Evolutionary conservation across 1,139 yeast genomes (phyloP).

Genomic region (Taphrina populina): DNA sequence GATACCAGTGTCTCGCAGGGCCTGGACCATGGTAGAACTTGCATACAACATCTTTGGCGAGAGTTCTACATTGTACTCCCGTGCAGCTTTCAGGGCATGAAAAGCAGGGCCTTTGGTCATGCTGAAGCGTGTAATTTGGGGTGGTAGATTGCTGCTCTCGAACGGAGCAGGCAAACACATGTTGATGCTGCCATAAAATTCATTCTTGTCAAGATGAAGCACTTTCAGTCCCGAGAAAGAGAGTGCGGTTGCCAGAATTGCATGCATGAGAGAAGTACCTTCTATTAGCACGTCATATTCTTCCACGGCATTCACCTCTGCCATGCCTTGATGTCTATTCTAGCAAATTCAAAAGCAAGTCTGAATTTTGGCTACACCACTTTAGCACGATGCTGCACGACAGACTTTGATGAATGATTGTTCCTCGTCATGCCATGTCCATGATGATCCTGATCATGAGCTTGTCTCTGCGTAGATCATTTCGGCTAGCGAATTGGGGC

Average conservation of each 20-base stretch:
- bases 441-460: too few species aligned
- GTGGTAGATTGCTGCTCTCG: slow-evolving; percentile 30
- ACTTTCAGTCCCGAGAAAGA: not conserved
- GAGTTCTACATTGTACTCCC: slow-evolving; percentile 81
- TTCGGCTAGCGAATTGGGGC: too few species aligned
- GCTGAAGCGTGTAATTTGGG: not conserved
- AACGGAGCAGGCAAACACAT: slow-evolving; percentile 87
- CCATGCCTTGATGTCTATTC: too few species aligned
- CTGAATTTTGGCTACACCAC: too few species aligned
- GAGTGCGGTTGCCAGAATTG: slow-evolving; percentile 70
- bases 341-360: too few species aligned
- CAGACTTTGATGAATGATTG: too few species aligned
- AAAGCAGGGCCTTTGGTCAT: not conserved
- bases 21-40: slow-evolving; percentile 73
- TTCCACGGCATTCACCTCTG: too few species aligned
- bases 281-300: slow-evolving; percentile 78
- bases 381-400: too few species aligned
- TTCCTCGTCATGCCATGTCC: too few species aligned
- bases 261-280: slow-evolving; percentile 90
- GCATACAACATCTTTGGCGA: slow-evolving; percentile 89
- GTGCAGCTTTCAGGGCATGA: slow-evolving; percentile 48
- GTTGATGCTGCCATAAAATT: slow-evolving; percentile 81
- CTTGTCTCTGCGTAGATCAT: too few species aligned
- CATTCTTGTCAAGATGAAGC: slow-evolving; percentile 72
- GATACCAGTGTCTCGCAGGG: slow-evolving; percentile 78